A percentile compares a stretch with the other conserved stretches of the same genome.
Conservation (phyloP, 2,329 filamentous ascomycete species). For the Aschersonia sp. region DNA sequence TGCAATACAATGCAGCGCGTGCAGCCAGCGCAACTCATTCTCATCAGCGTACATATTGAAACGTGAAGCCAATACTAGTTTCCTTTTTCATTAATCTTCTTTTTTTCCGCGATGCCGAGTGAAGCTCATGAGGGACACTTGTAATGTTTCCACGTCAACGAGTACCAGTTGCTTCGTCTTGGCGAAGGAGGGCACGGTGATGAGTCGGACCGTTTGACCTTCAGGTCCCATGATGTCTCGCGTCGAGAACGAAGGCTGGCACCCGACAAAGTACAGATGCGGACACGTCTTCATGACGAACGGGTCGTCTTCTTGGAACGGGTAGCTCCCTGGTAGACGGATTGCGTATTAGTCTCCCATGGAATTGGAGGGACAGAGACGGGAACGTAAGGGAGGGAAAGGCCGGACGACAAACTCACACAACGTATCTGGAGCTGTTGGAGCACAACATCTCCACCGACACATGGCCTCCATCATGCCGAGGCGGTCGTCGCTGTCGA, state of each 20-base stretch:
- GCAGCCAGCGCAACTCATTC: too few relatives aligned
- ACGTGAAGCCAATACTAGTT: too few relatives aligned
- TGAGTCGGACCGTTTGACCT: conserved; percentile 58
- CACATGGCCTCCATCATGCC: conserved; percentile 92
- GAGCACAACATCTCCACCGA: conserved; percentile 79
- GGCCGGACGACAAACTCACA: conserved; percentile 42
- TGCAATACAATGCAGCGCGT: too few relatives aligned
- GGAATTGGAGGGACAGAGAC: too few relatives aligned
- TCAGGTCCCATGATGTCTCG: conserved; percentile 50
- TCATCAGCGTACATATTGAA: too few relatives aligned
- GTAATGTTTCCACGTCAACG: conserved; percentile 73
- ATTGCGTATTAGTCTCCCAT: neutral
- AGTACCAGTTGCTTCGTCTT: conserved; percentile 68
- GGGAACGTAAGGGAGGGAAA: neutral
- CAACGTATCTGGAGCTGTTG: conserved; percentile 88
- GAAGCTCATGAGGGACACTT: conserved; percentile 57
- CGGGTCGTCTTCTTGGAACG: conserved; percentile 86
- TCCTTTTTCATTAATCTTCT: too few relatives aligned
- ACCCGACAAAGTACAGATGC: conserved; percentile 82
- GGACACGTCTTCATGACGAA: conserved; percentile 78
- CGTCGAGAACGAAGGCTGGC: conserved; percentile 67
- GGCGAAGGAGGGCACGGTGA: conserved; percentile 74
- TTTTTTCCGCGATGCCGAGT: conserved; percentile 2
- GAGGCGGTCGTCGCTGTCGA: conserved; percentile 62
- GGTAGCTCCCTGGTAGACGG: conserved; percentile 61